phyloP scores from a whole-genome alignment of 2,329 filamentous ascomycete genomes.

The Clonostachys chloroleuca region DNA sequence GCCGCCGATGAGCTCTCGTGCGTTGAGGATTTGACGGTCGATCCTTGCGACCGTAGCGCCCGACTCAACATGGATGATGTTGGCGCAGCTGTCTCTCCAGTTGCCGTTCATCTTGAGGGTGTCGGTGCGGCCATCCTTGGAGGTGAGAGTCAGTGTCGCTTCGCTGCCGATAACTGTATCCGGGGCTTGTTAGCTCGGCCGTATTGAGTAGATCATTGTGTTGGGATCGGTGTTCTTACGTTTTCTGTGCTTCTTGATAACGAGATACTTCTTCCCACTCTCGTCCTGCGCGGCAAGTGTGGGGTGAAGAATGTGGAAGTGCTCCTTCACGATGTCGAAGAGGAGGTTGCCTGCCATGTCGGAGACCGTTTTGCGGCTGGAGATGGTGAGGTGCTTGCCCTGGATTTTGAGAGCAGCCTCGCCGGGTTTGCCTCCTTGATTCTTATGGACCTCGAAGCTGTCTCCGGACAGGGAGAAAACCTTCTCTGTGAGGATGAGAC shows the following conservation, averaged over 20 bases:
- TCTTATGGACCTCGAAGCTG: slow-evolving; percentile 49
- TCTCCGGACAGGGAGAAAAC: slow-evolving; percentile 58
- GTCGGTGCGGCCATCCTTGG: slow-evolving; percentile 32
- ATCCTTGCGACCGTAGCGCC: slow-evolving; percentile 53
- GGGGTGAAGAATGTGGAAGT: slow-evolving; percentile 36
- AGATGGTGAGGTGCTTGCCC: slow-evolving; percentile 47
- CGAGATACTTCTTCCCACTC: slow-evolving; percentile 39
- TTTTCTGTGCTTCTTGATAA: slow-evolving; percentile 50
- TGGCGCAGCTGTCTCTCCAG: slow-evolving; percentile 51
- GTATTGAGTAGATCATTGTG: background rate
- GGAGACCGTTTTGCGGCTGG: slow-evolving; percentile 48
- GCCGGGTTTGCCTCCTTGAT: slow-evolving; percentile 41
- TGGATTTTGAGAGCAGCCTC: slow-evolving; percentile 50
- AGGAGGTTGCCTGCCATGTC: slow-evolving; percentile 49
- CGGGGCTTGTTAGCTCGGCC: slow-evolving; percentile 3
- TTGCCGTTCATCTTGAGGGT: slow-evolving; percentile 55
- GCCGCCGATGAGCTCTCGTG: slow-evolving; percentile 51
- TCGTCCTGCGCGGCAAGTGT: slow-evolving; percentile 46
- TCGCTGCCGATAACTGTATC: slow-evolving; percentile 45
- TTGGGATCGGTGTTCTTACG: slow-evolving; percentile 28
- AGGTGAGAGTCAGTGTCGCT: slow-evolving; percentile 53
- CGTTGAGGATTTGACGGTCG: slow-evolving; percentile 52
- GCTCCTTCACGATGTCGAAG: slow-evolving; percentile 54
- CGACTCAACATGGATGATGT: slow-evolving; percentile 48
- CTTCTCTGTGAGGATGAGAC: slow-evolving; percentile 56